A percentile compares a stretch with the other conserved stretches of the same genome.
These are phyloP conservation scores for Vanrija sp. DNA, from an alignment of 1,284 basidiomycete species.

Conservation along the genomic window DNA sequence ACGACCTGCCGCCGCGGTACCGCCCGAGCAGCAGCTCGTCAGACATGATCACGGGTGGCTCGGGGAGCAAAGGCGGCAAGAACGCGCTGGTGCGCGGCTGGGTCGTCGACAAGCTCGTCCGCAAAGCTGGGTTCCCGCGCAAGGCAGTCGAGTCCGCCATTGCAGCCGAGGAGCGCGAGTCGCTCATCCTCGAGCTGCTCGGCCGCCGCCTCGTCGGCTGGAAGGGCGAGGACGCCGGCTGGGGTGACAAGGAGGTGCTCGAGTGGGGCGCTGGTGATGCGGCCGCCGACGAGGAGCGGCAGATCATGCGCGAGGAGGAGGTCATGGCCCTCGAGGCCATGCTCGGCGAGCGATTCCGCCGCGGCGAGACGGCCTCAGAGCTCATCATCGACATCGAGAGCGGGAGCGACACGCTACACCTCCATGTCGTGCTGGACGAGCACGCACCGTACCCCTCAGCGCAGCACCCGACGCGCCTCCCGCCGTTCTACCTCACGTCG, in stretches of 20 bases:
- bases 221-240: slow-evolving; percentile 45
- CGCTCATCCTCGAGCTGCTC: slow-evolving; percentile 45
- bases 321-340: slow-evolving; percentile 59
- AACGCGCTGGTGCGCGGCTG: slow-evolving; percentile 70
- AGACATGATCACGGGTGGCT: slow-evolving; percentile 56
- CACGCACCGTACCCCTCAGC: slow-evolving; percentile 58
- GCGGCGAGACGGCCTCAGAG: slow-evolving; percentile 44
- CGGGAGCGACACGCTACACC: slow-evolving; percentile 52
- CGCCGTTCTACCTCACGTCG: slow-evolving; percentile 73
- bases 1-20: slow-evolving; percentile 57
- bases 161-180: slow-evolving; percentile 34
- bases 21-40: slow-evolving; percentile 64
- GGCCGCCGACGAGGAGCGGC: slow-evolving; percentile 54
- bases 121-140: slow-evolving; percentile 77
- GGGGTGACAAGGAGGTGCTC: slow-evolving; percentile 51
- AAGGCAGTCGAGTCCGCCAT: slow-evolving; percentile 63
- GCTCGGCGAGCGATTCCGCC: slow-evolving; percentile 50
- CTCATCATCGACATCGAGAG: slow-evolving; percentile 58
- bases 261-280: slow-evolving; percentile 52
- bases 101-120: slow-evolving; percentile 75
- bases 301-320: slow-evolving; percentile 64
- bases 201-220: slow-evolving; percentile 48
- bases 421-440: slow-evolving; percentile 63
- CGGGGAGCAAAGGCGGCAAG: slow-evolving; percentile 52
- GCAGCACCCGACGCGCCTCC: slow-evolving; percentile 54